A percentile compares a stretch with the other conserved stretches of the same genome.
phyloP scores from a whole-genome alignment of 306 rosid genomes.

The Prunus mongolica region DNA sequence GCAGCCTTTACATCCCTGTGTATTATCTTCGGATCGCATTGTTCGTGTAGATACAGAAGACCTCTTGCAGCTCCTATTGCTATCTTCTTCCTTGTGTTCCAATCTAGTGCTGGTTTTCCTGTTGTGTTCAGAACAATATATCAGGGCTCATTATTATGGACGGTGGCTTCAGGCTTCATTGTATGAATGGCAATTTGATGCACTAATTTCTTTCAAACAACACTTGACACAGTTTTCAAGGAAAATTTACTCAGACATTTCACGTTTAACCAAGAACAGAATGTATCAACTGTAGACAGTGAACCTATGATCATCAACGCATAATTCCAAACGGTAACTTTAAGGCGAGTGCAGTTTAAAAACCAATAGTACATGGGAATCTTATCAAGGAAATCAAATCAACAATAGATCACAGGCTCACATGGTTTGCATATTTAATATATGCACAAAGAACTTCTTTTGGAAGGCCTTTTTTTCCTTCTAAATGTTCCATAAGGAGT shows the following conservation, averaged over 20 bases:
- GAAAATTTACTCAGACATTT: background rate
- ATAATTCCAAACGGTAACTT: background rate
- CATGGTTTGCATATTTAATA: background rate
- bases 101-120: constrained; percentile 92
- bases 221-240: background rate
- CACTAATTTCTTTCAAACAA: background rate
- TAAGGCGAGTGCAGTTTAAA: background rate
- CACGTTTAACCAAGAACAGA: background rate
- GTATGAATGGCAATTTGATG: background rate
- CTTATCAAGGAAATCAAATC: background rate
- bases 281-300: background rate
- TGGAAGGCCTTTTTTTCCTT: too few relatives aligned
- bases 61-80: constrained; percentile 99
- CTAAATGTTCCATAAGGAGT: background rate
- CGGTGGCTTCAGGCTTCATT: background rate
- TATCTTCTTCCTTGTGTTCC: constrained; percentile 92
- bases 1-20: constrained; percentile 99
- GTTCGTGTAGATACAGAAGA: constrained; percentile 89
- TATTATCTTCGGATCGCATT: constrained; percentile 95
- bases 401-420: background rate
- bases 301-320: background rate
- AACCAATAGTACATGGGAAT: background rate
- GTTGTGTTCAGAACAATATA: constrained; percentile 11
- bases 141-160: background rate
- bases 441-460: too few relatives aligned